Base-by-base conservation (phyloP, 1,284 basidiomycete species). In the Cryptococcus floricola region DNA sequence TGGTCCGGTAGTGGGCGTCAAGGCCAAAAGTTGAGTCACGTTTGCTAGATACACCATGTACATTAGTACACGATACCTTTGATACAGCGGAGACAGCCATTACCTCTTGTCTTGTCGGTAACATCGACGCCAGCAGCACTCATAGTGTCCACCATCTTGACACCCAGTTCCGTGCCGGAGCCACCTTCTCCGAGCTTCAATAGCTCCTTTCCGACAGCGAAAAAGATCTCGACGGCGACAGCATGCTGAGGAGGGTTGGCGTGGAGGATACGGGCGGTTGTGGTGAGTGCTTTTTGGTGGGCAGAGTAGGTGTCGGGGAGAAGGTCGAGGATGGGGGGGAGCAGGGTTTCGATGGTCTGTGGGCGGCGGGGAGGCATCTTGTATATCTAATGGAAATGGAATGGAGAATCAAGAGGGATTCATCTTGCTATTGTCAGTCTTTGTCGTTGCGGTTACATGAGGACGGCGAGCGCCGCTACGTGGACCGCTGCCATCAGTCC, bases 241-340 rank as follows among this genome's bases (percentile, higher is more conserved):
- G 87, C 85, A 70, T 86, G 85, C 64, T 91, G 86, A 13, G 41
- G 41, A 2, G 81, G 81, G n/a, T 42, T 43, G 4, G 89, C 85
- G 75, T 89, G 87, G 53, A 78, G 71, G 71, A 95, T 90, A 66
- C 92, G 83, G 12, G 91, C 87, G 5, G 91, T 91, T 61, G 93
- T 94, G 27, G 93, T 96, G 34, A 93, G 85, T 27, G 91, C 89
- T 78, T 95, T 95, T 75, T 96, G 92, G 67, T 96, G 93, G 0
- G 91, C 92, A 66, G 90, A 89, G 76, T 96, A 95, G 4, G 88
- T 83, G 58, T 87, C 73, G 6, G 74, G 76, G 14, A 77, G 67
- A 41, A 71, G 66, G 43, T 53, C 39, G 31, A 77, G 69, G 59
- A 78, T 77, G 23, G 77, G 71, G 8, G 75, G 76, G 23, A 77